Percentiles rank a stretch among this genome's conserved stretches.
Evolutionary conservation across 345 rosid species (phyloP).

Genomic region (Bruguiera gymnorhiza): DNA sequence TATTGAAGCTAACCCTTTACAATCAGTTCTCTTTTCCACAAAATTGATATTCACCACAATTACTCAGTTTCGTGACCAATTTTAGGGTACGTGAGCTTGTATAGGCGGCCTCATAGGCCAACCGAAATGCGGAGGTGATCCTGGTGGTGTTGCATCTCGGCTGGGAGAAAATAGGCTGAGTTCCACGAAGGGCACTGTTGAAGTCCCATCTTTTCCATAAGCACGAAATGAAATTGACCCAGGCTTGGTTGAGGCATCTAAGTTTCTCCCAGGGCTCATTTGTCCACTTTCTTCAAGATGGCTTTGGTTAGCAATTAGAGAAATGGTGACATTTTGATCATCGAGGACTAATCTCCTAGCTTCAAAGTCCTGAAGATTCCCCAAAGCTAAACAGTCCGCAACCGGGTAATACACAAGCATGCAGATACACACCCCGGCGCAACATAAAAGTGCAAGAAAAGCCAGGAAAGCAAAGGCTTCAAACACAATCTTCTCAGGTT

Average conservation of each 20-base stretch:
- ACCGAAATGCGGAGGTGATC: slow-evolving; percentile 49
- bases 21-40: slow-evolving; percentile 65
- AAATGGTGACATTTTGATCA: slow-evolving; percentile 49
- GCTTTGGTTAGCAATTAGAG: slow-evolving; percentile 58
- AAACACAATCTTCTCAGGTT: slow-evolving; percentile 61
- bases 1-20: slow-evolving; percentile 67
- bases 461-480: slow-evolving; percentile 87
- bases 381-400: slow-evolving; percentile 86
- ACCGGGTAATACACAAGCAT: slow-evolving; percentile 86
- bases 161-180: slow-evolving; percentile 67
- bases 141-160: slow-evolving; percentile 43
- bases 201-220: slow-evolving; percentile 41
- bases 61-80: slow-evolving; percentile 14
- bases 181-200: slow-evolving; percentile 49
- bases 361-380: slow-evolving; percentile 57
- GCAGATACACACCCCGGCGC: slow-evolving; percentile 70
- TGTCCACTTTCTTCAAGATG: slow-evolving; percentile 41
- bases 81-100: slow-evolving; percentile 19
- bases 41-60: slow-evolving; percentile 56
- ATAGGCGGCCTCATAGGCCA: slow-evolving; percentile 53
- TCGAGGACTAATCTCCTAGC: slow-evolving; percentile 45
- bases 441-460: slow-evolving; percentile 69
- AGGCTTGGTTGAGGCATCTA: slow-evolving; percentile 54
- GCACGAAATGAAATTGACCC: slow-evolving; percentile 66
- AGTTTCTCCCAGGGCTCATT: slow-evolving; percentile 47